A percentile compares a stretch with the other conserved stretches of the same genome.
These are phyloP conservation scores for Wickerhamiella azymoides DNA, from an alignment of 805 yeast species.

Conservation along the genomic window DNA sequence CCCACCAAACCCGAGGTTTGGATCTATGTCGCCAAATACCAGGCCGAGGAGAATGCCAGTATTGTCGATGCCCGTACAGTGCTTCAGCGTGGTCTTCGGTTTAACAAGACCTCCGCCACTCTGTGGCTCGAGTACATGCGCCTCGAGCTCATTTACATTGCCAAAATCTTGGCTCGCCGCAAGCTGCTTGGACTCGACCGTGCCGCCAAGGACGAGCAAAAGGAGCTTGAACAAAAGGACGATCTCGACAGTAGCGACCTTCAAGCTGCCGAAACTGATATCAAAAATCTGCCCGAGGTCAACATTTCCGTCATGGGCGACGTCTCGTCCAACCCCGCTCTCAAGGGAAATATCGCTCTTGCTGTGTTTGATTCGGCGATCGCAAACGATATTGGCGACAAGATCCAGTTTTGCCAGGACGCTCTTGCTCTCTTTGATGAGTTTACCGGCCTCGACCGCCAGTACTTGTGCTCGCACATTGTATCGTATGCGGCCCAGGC, in stretches of 20 bases:
- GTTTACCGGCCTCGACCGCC: conserved; percentile 56
- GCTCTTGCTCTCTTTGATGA: conserved; percentile 50
- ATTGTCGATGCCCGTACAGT: conserved; percentile 79
- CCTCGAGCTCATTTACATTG: conserved; percentile 74
- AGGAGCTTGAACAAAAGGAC: conserved; percentile 15
- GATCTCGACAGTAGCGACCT: conserved; percentile 33
- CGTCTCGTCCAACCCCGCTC: conserved; percentile 69
- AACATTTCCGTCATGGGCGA: conserved; percentile 75
- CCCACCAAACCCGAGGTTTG: conserved; percentile 86
- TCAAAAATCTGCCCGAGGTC: conserved; percentile 71
- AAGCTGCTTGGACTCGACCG: conserved; percentile 56
- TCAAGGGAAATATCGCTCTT: conserved; percentile 58
- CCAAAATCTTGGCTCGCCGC: conserved; percentile 73
- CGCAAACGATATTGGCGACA: conserved; percentile 29
- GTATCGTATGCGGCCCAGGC: conserved; percentile 32
- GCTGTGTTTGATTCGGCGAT: conserved; percentile 57
- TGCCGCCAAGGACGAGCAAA: conserved; percentile 33
- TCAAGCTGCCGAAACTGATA: conserved; percentile 40
- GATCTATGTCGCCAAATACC: conserved; percentile 91
- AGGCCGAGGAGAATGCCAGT: conserved; percentile 76
- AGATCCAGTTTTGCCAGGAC: conserved; percentile 31
- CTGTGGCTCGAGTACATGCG: conserved; percentile 81
- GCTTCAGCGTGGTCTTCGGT: conserved; percentile 71
- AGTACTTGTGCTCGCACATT: conserved; percentile 51
- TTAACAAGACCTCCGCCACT: conserved; percentile 56